Evolutionary conservation across 1,284 basidiomycete genomes (phyloP), one percentile per base, ranked within the genome.

Genomic region (Trichosporon ovoides): DNA sequence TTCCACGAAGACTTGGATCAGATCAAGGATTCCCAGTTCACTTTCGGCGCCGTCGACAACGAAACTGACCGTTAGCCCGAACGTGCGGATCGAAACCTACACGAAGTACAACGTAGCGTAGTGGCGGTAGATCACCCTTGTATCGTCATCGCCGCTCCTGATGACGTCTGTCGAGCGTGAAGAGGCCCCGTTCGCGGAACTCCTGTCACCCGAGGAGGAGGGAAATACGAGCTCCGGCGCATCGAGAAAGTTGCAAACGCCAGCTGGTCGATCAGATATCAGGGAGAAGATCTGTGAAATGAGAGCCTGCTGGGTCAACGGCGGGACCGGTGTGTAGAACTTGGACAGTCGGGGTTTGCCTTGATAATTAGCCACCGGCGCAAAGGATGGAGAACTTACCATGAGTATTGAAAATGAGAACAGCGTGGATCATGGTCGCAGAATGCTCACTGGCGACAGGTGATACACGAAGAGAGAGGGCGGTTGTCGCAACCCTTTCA

Each of bases 1-100:
- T 79, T 99, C 96, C 50, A 99, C 96, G 71, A 99, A 93, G 12
- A 98, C 95, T 83, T 99, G 96, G 52, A 99, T 98, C 61, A 99
- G 78, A 72, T 99, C 96, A 50, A 99, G 78, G 59, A 98, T 90
- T 1, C 94, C 96, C 13, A 99, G 81, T 77, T 98, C 95, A 70
- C 90, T 94, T 80, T 98, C 95, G 40, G 89, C 89, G 36, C 85
- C 85, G 69, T 98, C 95, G 24, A 98, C 93, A 7, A 98, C 89
- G 74, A 98, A 95, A 14, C 75, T 76, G 53, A n/a, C 6, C 16
- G 48, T 57, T 57, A 63, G 53, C 34, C 38, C n/a, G 16, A 2
- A 13, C 16, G 28, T 3, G 1, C n/a, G 1, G 3, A 14, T 22
- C 6, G 11, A 12, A 2, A 66, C 75, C 61, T 56, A 77, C 70